phyloP scores from a whole-genome alignment of 352 stramenopile genomes.

The Aphanomyces cochlioides region DNA sequence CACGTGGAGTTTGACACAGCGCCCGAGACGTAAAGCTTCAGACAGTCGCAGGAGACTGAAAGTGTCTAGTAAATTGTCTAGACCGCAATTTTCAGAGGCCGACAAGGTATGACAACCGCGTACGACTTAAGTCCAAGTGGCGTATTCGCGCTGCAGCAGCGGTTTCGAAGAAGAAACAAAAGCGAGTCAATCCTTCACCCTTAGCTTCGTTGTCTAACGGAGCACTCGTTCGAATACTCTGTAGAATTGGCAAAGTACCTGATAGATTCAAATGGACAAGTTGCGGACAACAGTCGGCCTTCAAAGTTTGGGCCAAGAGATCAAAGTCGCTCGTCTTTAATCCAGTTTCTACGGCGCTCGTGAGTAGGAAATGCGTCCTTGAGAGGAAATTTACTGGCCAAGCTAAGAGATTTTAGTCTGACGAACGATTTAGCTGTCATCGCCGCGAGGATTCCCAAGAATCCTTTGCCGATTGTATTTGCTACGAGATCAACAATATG shows the following conservation, averaged over 20 bases:
- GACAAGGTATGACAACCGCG: neutral
- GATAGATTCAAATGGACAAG: conserved; percentile 11
- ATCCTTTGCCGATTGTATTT: conserved; percentile 15
- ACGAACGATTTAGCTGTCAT: neutral
- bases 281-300: conserved; percentile 1
- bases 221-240: neutral
- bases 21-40: neutral
- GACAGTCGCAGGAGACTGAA: conserved; percentile 3
- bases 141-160: neutral
- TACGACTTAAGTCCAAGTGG: conserved; percentile 28
- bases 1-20: neutral
- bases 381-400: conserved; percentile 14
- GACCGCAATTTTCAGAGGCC: neutral
- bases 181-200: conserved; percentile 18
- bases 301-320: conserved; percentile 8
- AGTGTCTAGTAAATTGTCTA: conserved; percentile 27
- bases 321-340: conserved; percentile 23
- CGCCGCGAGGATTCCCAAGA: neutral
- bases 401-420: neutral
- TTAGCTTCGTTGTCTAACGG: conserved; percentile 23
- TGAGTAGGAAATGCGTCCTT: too few species aligned
- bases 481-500: conserved; percentile 4
- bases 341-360: conserved; percentile 5
- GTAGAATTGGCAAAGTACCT: conserved; percentile 2
- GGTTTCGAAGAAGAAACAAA: conserved; percentile 20